phyloP scores from a whole-genome alignment of 257 asterid species.

The Forsythia viridissima region DNA sequence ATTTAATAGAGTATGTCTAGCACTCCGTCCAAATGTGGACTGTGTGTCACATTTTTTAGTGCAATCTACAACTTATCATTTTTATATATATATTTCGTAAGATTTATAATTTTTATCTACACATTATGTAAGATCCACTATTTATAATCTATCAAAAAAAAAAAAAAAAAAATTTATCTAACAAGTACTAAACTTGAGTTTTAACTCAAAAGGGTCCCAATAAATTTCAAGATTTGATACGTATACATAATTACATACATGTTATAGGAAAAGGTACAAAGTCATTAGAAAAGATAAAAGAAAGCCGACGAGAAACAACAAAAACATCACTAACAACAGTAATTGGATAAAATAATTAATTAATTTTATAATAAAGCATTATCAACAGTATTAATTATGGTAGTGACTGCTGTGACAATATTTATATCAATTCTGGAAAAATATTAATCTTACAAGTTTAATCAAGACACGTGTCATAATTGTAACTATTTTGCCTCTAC shows the following conservation, averaged over 20 bases:
- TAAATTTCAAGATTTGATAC: background rate
- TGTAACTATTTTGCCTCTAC: background rate
- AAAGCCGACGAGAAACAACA: constrained; percentile 27
- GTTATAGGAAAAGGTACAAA: background rate
- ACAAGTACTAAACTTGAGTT: background rate
- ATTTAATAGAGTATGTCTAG: too few relatives aligned
- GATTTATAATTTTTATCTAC: too few relatives aligned
- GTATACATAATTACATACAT: background rate
- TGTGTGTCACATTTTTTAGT: too few relatives aligned
- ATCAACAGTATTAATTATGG: constrained; percentile 27
- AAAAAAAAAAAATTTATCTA: too few relatives aligned
- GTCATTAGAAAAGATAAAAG: background rate
- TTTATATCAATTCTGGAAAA: constrained; percentile 5
- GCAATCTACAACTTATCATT: too few relatives aligned
- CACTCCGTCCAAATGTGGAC: too few relatives aligned
- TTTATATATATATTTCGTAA: too few relatives aligned
- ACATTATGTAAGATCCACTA: background rate
- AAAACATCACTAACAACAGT: constrained; percentile 35
- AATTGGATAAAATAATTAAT: constrained; percentile 20
- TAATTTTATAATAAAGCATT: background rate
- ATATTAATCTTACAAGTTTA: constrained; percentile 18
- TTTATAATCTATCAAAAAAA: too few relatives aligned
- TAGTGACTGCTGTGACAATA: constrained; percentile 24
- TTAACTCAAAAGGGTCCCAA: background rate
- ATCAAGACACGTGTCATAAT: constrained; percentile 1